A percentile compares a stretch with the other conserved stretches of the same genome.
These are phyloP conservation scores for Calocera cornea DNA, from an alignment of 768 basidiomycete genomes.

Conservation along the genomic window DNA sequence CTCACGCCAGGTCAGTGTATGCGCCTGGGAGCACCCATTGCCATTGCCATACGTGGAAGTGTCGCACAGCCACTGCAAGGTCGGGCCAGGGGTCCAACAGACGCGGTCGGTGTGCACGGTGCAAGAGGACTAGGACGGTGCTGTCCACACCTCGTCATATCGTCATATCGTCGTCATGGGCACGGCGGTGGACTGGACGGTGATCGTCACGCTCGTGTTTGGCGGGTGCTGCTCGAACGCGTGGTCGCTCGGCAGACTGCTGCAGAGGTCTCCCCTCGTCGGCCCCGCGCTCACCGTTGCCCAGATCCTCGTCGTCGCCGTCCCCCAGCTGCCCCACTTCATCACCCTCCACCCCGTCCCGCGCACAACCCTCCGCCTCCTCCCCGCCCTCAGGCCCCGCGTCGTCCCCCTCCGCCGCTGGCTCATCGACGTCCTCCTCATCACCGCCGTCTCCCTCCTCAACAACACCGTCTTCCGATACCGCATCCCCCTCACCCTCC, in stretches of 20 bases:
- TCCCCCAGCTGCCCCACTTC: conserved; percentile 53
- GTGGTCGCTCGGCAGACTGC: conserved; percentile 59
- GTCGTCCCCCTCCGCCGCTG: conserved; percentile 56
- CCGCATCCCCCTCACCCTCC: conserved; percentile 59
- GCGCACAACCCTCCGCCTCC: conserved; percentile 22
- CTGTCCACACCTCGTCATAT: not conserved
- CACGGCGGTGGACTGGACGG: conserved; percentile 35
- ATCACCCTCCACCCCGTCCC: conserved; percentile 28
- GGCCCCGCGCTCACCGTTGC: conserved; percentile 74
- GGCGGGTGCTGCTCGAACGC: conserved; percentile 85
- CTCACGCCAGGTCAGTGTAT: too few relatives aligned
- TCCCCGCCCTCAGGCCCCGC: conserved; percentile 43
- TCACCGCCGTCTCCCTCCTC: conserved; percentile 52
- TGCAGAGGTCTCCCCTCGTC: conserved; percentile 52
- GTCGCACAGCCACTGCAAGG: not conserved
- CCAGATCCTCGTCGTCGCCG: conserved; percentile 67
- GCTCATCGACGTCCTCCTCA: conserved; percentile 55
- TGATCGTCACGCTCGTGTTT: conserved; percentile 51
- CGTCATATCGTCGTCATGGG: not conserved
- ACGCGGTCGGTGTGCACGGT: too few relatives aligned
- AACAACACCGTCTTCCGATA: conserved; percentile 75
- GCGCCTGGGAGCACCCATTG: too few relatives aligned
- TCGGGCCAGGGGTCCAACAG: too few relatives aligned
- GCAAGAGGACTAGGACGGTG: too few relatives aligned
- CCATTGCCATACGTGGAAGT: not conserved